Evolutionary conservation across 352 stramenopile genomes (phyloP).

Genomic region (Phytophthora sansomeana): DNA sequence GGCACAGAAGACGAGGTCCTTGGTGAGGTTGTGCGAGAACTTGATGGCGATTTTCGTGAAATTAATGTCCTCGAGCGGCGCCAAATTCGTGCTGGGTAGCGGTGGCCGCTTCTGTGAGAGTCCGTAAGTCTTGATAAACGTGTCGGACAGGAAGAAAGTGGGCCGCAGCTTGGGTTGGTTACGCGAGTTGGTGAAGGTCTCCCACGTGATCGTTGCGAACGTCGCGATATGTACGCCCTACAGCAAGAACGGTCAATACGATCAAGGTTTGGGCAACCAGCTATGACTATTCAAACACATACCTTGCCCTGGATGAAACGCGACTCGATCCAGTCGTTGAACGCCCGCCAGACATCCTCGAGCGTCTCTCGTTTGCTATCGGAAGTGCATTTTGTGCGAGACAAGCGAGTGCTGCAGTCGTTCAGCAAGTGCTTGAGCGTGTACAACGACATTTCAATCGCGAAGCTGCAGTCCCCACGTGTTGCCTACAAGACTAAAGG

Average conservation of each 20-base stretch:
- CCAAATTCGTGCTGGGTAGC: constrained; percentile 30
- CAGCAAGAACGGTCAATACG: constrained; percentile 9
- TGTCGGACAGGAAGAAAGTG: constrained; percentile 72
- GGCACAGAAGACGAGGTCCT: constrained; percentile 75
- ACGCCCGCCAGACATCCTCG: constrained; percentile 71
- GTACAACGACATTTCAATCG: constrained; percentile 66
- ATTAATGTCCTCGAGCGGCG: constrained; percentile 80
- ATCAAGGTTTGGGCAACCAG: neutral
- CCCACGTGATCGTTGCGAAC: constrained; percentile 78
- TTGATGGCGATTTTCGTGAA: constrained; percentile 89
- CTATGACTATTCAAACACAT: neutral
- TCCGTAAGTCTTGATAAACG: constrained; percentile 70
- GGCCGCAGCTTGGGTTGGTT: constrained; percentile 69
- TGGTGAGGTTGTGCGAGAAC: constrained; percentile 76
- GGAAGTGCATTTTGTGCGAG: constrained; percentile 59
- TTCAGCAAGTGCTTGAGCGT: constrained; percentile 79
- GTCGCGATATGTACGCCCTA: constrained; percentile 80
- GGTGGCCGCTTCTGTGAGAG: constrained; percentile 55
- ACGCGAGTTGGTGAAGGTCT: constrained; percentile 62
- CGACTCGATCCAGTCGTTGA: constrained; percentile 84
- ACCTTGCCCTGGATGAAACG: constrained; percentile 76
- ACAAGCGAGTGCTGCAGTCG: constrained; percentile 68
- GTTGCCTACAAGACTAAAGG: neutral
- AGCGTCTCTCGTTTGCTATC: constrained; percentile 80
- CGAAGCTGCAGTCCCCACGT: no score